Evolutionary conservation across 768 basidiomycete genomes (phyloP).

Genomic region (Mycena polygramma): DNA sequence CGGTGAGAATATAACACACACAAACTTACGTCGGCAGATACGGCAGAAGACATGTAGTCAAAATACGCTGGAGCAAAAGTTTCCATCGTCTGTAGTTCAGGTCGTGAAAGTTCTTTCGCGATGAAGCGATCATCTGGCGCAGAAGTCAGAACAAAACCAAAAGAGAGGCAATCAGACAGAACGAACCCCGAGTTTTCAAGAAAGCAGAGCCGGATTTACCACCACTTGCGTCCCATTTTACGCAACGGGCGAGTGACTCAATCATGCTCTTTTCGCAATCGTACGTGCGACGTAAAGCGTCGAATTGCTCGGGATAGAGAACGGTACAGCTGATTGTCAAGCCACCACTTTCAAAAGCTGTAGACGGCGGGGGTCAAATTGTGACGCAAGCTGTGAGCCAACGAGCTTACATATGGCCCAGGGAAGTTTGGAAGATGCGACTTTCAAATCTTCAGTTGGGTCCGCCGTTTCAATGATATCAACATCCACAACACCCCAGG

Average conservation of each 20-base stretch:
- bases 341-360: slow-evolving; percentile 92
- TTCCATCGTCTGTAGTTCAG: slow-evolving; percentile 95
- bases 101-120: slow-evolving; percentile 92
- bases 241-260: slow-evolving; percentile 92
- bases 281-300: slow-evolving; percentile 91
- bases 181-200: slow-evolving; percentile 90
- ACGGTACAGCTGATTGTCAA: slow-evolving; percentile 94
- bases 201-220: slow-evolving; percentile 98
- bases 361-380: slow-evolving; percentile 17
- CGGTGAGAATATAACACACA: slow-evolving; percentile 13
- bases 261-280: slow-evolving; percentile 96
- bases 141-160: slow-evolving; percentile 3
- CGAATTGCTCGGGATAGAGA: slow-evolving; percentile 97
- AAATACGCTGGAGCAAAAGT: slow-evolving; percentile 98
- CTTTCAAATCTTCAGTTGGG: slow-evolving; percentile 81
- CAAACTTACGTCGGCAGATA: slow-evolving; percentile 79
- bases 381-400: slow-evolving; percentile 14
- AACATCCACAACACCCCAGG: slow-evolving; percentile 93
- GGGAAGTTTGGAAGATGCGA: slow-evolving; percentile 82
- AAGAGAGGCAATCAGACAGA: background rate
- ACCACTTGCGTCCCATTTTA: slow-evolving; percentile 96
- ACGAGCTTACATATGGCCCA: slow-evolving; percentile 81
- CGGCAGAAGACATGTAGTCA: slow-evolving; percentile 96
- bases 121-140: slow-evolving; percentile 95
- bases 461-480: slow-evolving; percentile 75